Conservation (phyloP, 1,139 yeast genomes). For the Chernovozyma aurita region DNA sequence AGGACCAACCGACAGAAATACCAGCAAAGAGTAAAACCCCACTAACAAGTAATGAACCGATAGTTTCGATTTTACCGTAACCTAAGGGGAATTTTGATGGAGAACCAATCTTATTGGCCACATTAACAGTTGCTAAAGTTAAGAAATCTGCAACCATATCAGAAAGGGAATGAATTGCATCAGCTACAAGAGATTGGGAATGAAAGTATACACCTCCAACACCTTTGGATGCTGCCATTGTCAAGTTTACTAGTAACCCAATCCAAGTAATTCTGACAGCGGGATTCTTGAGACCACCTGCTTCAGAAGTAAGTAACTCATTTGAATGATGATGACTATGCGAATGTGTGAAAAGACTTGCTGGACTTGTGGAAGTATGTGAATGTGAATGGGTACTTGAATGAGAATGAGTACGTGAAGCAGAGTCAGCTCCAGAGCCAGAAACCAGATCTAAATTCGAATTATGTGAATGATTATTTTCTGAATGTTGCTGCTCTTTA, state of each 20-base stretch:
- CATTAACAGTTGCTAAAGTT: slow-evolving; percentile 84
- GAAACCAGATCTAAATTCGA: neutral
- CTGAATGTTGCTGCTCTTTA: neutral
- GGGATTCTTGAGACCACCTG: slow-evolving; percentile 52
- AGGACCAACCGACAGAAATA: slow-evolving; percentile 84
- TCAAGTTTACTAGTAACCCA: slow-evolving; percentile 77
- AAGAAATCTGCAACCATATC: slow-evolving; percentile 87
- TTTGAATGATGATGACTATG: slow-evolving; percentile 40
- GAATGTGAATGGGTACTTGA: slow-evolving; percentile 15
- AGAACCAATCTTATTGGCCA: slow-evolving; percentile 65
- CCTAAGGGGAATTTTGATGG: slow-evolving; percentile 71
- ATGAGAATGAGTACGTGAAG: neutral
- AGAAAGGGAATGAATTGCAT: slow-evolving; percentile 86
- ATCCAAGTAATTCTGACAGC: slow-evolving; percentile 93
- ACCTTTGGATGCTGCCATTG: slow-evolving; percentile 83
- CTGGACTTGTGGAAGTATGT: slow-evolving; percentile 11
- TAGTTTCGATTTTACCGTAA: slow-evolving; percentile 86
- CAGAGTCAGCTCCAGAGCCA: too few species aligned
- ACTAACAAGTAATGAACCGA: slow-evolving; percentile 87
- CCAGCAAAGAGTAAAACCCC: slow-evolving; percentile 84
- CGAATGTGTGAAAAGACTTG: slow-evolving; percentile 17
- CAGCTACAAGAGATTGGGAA: slow-evolving; percentile 91
- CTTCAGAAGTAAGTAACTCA: slow-evolving; percentile 27
- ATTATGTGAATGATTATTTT: neutral
- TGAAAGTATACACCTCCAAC: slow-evolving; percentile 89